Percentiles rank a stretch among this genome's conserved stretches.
phyloP scores from a whole-genome alignment of 768 basidiomycete species.

The Galerina marginata region DNA sequence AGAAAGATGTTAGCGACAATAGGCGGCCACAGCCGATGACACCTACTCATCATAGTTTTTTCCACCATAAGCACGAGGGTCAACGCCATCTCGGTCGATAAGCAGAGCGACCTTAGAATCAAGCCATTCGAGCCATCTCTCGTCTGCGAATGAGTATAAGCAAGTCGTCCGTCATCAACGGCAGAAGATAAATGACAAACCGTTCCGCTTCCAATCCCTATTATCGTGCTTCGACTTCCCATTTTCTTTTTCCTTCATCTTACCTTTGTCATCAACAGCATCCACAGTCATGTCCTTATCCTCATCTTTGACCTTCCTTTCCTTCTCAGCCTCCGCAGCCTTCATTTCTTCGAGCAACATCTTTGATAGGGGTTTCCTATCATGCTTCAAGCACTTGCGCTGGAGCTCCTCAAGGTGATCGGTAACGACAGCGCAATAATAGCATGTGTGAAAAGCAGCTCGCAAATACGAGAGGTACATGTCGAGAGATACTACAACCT shows the following conservation, averaged over 20 bases:
- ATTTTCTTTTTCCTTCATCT: slow-evolving; percentile 36
- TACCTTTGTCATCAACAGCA: slow-evolving; percentile 40
- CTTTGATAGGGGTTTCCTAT: slow-evolving; percentile 77
- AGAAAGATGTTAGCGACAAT: neutral
- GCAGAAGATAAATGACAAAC: slow-evolving; percentile 43
- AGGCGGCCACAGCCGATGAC: neutral
- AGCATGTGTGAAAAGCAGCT: slow-evolving; percentile 92
- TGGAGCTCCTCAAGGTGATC: slow-evolving; percentile 96
- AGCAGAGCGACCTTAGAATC: slow-evolving; percentile 86
- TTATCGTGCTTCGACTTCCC: slow-evolving; percentile 40
- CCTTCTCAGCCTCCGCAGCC: slow-evolving; percentile 56
- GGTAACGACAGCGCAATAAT: slow-evolving; percentile 93
- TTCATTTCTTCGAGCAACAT: slow-evolving; percentile 64
- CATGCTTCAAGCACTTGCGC: slow-evolving; percentile 92
- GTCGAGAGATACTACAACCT: slow-evolving; percentile 87
- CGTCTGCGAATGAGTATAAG: slow-evolving; percentile 53
- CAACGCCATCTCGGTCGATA: slow-evolving; percentile 77
- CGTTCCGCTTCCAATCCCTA: slow-evolving; percentile 64
- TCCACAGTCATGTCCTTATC: slow-evolving; percentile 37
- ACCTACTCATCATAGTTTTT: slow-evolving; percentile 87
- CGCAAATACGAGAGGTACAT: slow-evolving; percentile 93
- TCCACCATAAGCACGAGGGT: slow-evolving; percentile 88
- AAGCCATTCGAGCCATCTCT: slow-evolving; percentile 88
- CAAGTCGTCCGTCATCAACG: slow-evolving; percentile 7
- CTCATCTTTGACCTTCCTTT: slow-evolving; percentile 48